phyloP scores from a whole-genome alignment of 139 green algal species.

The Picochlorum costavermella region DNA sequence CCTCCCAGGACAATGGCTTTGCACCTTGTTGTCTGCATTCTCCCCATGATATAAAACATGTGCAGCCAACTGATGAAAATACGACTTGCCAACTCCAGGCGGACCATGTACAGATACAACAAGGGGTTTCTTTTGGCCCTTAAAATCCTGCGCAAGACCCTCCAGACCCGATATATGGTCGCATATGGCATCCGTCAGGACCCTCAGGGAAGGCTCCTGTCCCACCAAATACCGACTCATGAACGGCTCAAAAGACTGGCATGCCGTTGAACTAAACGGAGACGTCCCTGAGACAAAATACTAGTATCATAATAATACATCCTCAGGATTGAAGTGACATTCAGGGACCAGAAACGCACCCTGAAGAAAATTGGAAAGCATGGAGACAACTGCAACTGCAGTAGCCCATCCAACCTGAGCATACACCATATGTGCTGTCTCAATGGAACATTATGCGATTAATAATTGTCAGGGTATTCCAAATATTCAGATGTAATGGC shows the following conservation, averaged over 20 bases:
- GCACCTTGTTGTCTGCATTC: constrained; percentile 14
- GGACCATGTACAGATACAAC: constrained; percentile 79
- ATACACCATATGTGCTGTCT: no score
- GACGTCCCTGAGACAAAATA: no score
- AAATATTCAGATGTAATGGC: no score
- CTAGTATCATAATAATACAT: no score
- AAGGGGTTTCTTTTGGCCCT: constrained; percentile 52
- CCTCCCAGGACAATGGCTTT: constrained; percentile 43
- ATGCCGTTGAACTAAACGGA: constrained; percentile 23
- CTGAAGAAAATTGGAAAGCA: no score
- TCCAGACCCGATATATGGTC: constrained; percentile 47
- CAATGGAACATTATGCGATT: no score
- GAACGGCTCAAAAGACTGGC: constrained; percentile 45
- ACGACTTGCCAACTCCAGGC: constrained; percentile 85
- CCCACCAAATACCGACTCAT: constrained; percentile 55
- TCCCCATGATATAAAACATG: constrained; percentile 55
- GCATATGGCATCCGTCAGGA: constrained; percentile 65
- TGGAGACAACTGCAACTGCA: no score
- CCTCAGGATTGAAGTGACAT: no score
- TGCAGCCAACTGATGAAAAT: constrained; percentile 64
- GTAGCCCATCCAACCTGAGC: no score
- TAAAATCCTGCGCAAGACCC: background rate
- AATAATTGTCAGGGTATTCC: no score
- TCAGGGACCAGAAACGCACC: no score
- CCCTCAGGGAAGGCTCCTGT: constrained; percentile 55